Evolutionary conservation across 768 basidiomycete genomes (phyloP), one percentile per base, ranked within the genome.

Genomic region (Agaricus sinodeliciosus): DNA sequence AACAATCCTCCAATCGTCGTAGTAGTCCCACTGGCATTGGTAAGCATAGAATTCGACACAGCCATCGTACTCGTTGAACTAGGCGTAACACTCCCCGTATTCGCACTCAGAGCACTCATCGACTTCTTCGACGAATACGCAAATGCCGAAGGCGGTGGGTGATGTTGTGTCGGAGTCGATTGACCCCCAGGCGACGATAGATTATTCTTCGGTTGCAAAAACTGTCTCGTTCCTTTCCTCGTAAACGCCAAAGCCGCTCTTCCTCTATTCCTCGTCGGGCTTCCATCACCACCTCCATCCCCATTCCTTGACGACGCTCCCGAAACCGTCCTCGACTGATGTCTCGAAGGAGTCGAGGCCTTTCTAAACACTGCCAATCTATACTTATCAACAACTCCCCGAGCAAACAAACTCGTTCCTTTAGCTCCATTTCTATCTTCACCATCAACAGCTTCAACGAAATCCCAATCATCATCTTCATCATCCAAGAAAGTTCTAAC

Each of bases 321-420:
- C 16, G 87, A 85, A 55, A 76, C 70, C 6, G 78, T 75, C 19
- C 81, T 74, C 42, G 42, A 43, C 18, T 43, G 42, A 3, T 43
- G 18, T n/a, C 52, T 48, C 4, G 72, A 71, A 4, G 86, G 82
- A 9, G 84, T 86, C 12, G 85, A 82, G n/a, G 78, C 76, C 65
- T 91, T 92, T 50, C 90, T 79, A 78, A 92, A 92, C 18, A 92
- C 90, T 13, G 87, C 83, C 49, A 95, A 72, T 53, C 81, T 77
- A 64, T 94, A 95, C 49, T 87, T 78, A 65, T 95, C 92, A 48
- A 93, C 90, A 44, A 94, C 88, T 4, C 92, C 92, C n/a, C 91
- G 82, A 40, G 92, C 86, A 63, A 93, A 94, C 36, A 94, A 76
- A 62, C 85, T 93, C 16, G 82, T 80, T 6, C 83, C 90, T 62